phyloP scores from a whole-genome alignment of 257 asterid genomes.

The Perilla frutescens region DNA sequence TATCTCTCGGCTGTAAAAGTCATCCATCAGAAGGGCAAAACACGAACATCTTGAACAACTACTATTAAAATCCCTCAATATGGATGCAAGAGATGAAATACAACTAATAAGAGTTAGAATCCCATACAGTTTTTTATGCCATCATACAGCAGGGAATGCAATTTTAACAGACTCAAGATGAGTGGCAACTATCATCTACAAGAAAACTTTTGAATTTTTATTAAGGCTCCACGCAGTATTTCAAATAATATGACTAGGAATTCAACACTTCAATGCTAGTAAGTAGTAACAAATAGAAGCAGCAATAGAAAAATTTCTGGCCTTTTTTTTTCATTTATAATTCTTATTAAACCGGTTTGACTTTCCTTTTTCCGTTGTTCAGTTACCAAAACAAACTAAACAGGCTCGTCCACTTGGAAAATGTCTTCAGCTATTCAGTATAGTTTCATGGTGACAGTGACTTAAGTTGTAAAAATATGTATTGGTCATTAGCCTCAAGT shows the following conservation, averaged over 20 bases:
- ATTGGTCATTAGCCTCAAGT: conserved; percentile 17
- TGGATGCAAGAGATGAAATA: conserved; percentile 4
- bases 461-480: conserved; percentile 30
- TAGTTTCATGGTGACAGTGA: conserved; percentile 41
- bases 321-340: not conserved
- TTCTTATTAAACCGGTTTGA: conserved; percentile 2
- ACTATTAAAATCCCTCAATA: not conserved
- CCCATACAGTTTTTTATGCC: not conserved
- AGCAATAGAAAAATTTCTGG: conserved; percentile 12
- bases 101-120: not conserved
- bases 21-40: not conserved
- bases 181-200: not conserved
- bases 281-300: conserved; percentile 18
- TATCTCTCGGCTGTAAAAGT: conserved; percentile 61
- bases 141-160: conserved; percentile 8
- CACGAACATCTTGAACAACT: not conserved
- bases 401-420: conserved; percentile 20
- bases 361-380: not conserved
- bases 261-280: not conserved
- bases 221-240: conserved; percentile 9
- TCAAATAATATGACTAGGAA: conserved; percentile 12
- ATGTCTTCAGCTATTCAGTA: conserved; percentile 17
- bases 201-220: not conserved
- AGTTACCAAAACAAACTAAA: conserved; percentile 22
- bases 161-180: not conserved